phyloP scores from a whole-genome alignment of 2,329 filamentous ascomycete genomes.

The Coniochaeta prunicola region DNA sequence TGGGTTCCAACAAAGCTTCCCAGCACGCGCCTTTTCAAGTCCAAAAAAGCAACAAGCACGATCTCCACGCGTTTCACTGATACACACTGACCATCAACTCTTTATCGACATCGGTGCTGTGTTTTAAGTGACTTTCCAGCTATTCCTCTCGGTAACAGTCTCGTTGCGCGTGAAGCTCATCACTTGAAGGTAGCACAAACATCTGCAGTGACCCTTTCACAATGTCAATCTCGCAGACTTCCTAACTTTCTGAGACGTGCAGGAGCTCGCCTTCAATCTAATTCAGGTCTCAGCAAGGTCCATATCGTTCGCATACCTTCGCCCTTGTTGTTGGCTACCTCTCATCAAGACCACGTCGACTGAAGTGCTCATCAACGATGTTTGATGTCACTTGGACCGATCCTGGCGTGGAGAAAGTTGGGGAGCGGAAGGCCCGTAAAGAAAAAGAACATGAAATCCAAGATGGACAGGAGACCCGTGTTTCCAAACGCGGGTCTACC shows the following conservation, averaged over 20 bases:
- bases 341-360: background rate
- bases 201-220: background rate
- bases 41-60: background rate
- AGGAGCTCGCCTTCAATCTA: background rate
- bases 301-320: conserved; percentile 1
- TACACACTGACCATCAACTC: too few relatives aligned
- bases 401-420: conserved; percentile 43
- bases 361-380: conserved; percentile 28
- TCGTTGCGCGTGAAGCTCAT: background rate
- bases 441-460: conserved; percentile 28
- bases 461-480: conserved; percentile 19
- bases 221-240: background rate
- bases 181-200: background rate
- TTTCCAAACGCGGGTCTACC: conserved; percentile 23
- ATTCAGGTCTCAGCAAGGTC: background rate
- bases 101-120: too few relatives aligned
- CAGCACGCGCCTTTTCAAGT: background rate
- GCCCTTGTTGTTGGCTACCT: background rate
- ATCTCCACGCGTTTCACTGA: background rate
- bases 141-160: too few relatives aligned
- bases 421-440: conserved; percentile 44
- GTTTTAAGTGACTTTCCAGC: too few relatives aligned
- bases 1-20: background rate
- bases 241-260: background rate
- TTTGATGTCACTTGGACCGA: conserved; percentile 55